phyloP scores from a whole-genome alignment of 2,329 filamentous ascomycete species.

The Penicillium freii region DNA sequence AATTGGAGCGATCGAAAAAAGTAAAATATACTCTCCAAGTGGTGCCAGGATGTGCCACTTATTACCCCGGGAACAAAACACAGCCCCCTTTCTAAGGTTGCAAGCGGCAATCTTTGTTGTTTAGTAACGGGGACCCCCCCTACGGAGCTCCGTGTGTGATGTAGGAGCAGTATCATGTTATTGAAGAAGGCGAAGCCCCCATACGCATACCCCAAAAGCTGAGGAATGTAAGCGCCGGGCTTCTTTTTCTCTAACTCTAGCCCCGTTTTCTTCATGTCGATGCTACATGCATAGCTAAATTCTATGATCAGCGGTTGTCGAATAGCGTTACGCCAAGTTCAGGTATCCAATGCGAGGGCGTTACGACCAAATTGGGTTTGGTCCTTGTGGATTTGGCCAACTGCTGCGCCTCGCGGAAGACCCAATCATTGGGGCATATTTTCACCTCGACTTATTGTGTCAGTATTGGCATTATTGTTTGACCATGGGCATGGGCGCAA shows the following conservation, averaged over 20 bases:
- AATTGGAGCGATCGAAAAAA: neutral
- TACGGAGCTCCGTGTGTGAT: neutral
- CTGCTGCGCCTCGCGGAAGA: slow-evolving; percentile 2
- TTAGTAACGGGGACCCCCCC: neutral
- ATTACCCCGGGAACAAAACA: neutral
- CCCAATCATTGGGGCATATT: neutral
- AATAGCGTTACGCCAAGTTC: slow-evolving; percentile 1
- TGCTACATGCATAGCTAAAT: neutral
- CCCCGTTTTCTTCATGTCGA: neutral
- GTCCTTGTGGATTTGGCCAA: neutral
- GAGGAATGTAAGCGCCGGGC: slow-evolving; percentile 7
- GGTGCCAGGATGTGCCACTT: neutral
- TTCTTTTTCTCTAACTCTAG: neutral
- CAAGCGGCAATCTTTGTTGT: neutral
- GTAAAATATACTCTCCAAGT: neutral
- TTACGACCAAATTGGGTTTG: neutral
- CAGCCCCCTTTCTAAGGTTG: slow-evolving; percentile 1
- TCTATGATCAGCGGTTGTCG: neutral
- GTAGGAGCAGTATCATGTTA: neutral
- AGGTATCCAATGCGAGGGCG: slow-evolving; percentile 2
- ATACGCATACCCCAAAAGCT: neutral
- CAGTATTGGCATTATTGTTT: neutral
- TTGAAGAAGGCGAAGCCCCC: neutral
- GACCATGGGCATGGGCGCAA: neutral
- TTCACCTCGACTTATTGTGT: neutral